A percentile compares a stretch with the other conserved stretches of the same genome.
Conservation (phyloP, 768 basidiomycete genomes). For the Scleroderma citrinum region DNA sequence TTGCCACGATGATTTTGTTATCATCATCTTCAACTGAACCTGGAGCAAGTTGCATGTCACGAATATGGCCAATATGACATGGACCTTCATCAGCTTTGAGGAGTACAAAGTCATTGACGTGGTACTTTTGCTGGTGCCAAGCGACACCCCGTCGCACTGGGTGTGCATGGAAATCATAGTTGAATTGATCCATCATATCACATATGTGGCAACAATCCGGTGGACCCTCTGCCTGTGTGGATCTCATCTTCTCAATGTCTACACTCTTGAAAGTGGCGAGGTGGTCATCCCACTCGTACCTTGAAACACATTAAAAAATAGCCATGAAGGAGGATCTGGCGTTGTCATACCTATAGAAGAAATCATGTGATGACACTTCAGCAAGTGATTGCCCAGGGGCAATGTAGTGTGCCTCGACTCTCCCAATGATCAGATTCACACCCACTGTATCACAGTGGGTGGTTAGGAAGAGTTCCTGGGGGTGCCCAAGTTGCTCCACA, state of each 20-base stretch:
- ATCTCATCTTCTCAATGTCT: slow-evolving; percentile 18
- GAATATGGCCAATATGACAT: slow-evolving; percentile 52
- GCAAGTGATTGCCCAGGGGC: slow-evolving; percentile 19
- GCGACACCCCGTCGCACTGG: slow-evolving; percentile 38
- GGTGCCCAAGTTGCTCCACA: slow-evolving; percentile 53
- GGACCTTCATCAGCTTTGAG: slow-evolving; percentile 44
- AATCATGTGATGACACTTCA: slow-evolving; percentile 33
- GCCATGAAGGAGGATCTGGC: too few species aligned
- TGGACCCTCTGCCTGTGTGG: slow-evolving; percentile 13
- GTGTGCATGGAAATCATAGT: slow-evolving; percentile 25
- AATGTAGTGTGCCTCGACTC: slow-evolving; percentile 39
- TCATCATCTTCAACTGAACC: slow-evolving; percentile 10
- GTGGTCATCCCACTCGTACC: slow-evolving; percentile 44
- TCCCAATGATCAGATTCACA: slow-evolving; percentile 40
- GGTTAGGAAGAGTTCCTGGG: slow-evolving; percentile 61
- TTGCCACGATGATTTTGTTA: slow-evolving; percentile 29
- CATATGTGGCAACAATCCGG: slow-evolving; percentile 56
- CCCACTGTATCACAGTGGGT: slow-evolving; percentile 44
- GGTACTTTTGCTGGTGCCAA: slow-evolving; percentile 46
- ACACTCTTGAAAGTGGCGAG: slow-evolving; percentile 44
- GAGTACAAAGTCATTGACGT: slow-evolving; percentile 56
- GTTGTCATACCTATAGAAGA: slow-evolving; percentile 49
- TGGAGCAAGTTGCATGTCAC: slow-evolving; percentile 22
- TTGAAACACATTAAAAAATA: slow-evolving; percentile 17
- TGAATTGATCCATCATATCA: slow-evolving; percentile 24